Evolutionary conservation across 106 monocot species (phyloP), one percentile per base, ranked within the genome.

Genomic region (Dioscorea dumetorum): DNA sequence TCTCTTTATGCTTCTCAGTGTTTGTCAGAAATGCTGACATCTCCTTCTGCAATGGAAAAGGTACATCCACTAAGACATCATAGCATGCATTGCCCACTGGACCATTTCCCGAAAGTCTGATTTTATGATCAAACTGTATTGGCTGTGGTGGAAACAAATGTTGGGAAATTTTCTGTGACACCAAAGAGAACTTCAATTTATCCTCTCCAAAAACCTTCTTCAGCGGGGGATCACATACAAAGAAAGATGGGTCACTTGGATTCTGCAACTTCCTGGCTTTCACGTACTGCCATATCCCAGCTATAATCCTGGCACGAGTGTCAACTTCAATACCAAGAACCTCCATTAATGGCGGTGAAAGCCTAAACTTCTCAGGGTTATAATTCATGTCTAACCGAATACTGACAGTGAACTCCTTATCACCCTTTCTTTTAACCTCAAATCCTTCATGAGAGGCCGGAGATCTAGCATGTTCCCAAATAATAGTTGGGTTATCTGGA

Each of bases 121-220:
- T 73, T 64, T 62, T 85, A 58, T 97, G 92, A 70, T 92, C 92
- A 72, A 92, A 70, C 63, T 84, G 77, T 59, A 99, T 90, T 8
- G 97, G 87, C 49, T 77, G 87, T 16, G 92, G 92, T 10, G 81
- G 70, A 32, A 78, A 79, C 18, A 99, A 76, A 73, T 99, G 97
- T 41, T 87, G 97, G 0, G 97, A 93, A 19, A 99, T 93, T 75
- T 99, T 99, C 78, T 99, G 97, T 8, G 97, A 93, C 18, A 99
- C 84, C 63, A 90, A 70, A 0, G 92, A 70, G 62, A 99, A 99
- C 70, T 85, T 99, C 74, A 92, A 70, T 75, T 85, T 92, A 16
- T 99, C 92, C 28, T 99, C 97, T 48, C 86, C 92, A 68, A 99
- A 99, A 2, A 99, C 86, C 74, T 77, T 88, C 73, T 74, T 89